phyloP scores from a whole-genome alignment of 805 yeast genomes.

The Barnettozyma sucrosica region DNA sequence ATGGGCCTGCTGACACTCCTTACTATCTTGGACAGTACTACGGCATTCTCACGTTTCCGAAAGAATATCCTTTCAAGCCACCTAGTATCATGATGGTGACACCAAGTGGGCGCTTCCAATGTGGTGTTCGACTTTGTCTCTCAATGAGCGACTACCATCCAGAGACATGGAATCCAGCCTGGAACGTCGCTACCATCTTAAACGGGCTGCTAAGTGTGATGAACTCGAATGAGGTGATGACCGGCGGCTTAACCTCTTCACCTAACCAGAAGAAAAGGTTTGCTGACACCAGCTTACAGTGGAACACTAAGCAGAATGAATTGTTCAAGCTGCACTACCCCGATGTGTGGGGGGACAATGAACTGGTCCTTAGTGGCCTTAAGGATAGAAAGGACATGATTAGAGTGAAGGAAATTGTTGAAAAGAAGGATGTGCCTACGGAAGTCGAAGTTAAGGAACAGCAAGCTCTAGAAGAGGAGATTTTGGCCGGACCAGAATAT shows the following conservation, averaged over 20 bases:
- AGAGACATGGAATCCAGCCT: conserved; percentile 91
- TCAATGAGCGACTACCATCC: conserved; percentile 92
- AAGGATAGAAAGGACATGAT: conserved; percentile 3
- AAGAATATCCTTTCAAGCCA: conserved; percentile 84
- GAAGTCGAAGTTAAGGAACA: background rate
- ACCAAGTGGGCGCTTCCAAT: conserved; percentile 79
- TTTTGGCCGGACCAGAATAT: background rate
- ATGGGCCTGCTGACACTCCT: conserved; percentile 89
- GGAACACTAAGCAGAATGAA: conserved; percentile 17
- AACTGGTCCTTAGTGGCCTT: background rate
- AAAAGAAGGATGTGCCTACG: background rate
- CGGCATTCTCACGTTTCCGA: conserved; percentile 74
- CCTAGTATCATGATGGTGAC: conserved; percentile 84
- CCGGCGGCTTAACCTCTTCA: conserved; percentile 66
- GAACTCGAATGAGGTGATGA: conserved; percentile 79
- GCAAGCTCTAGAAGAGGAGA: background rate
- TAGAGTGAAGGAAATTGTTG: background rate
- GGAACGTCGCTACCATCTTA: conserved; percentile 85
- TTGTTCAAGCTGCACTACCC: conserved; percentile 61
- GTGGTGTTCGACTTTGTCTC: conserved; percentile 72
- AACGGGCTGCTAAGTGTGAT: conserved; percentile 84
- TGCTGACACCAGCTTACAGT: conserved; percentile 49
- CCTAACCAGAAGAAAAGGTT: conserved; percentile 44
- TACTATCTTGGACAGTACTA: conserved; percentile 82
- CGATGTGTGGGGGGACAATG: conserved; percentile 9